Evolutionary conservation across 1,139 yeast species (phyloP).

Genomic region (Debaryomyces nepalensis): DNA sequence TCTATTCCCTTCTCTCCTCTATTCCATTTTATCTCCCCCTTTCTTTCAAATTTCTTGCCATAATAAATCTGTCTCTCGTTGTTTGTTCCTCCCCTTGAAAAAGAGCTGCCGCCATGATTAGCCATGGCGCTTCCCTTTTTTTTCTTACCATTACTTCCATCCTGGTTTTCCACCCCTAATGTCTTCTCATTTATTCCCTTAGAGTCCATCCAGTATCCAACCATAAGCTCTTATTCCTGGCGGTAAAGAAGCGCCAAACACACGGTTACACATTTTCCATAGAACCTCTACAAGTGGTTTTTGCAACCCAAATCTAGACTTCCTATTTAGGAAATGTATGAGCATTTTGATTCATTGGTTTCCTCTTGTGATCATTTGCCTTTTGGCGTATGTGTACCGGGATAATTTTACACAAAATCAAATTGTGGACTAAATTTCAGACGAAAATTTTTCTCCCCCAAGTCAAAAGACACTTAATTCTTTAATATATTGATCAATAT

Average conservation of each 20-base stretch:
- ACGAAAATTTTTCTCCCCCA: conserved; percentile 18
- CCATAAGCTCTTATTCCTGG: background rate
- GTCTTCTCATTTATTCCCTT: background rate
- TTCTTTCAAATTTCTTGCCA: background rate
- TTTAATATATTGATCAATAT: conserved; percentile 4
- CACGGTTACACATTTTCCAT: background rate
- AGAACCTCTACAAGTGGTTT: background rate
- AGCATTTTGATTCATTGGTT: background rate
- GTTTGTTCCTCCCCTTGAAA: background rate
- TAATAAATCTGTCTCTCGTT: background rate
- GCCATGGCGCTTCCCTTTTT: background rate
- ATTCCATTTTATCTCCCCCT: background rate
- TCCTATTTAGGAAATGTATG: conserved; percentile 11
- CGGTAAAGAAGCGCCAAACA: background rate
- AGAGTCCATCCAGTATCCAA: conserved; percentile 1
- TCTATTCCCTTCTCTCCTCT: background rate
- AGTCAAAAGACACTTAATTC: background rate
- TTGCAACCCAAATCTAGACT: conserved; percentile 10
- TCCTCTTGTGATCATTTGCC: conserved; percentile 9
- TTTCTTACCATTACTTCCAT: background rate
- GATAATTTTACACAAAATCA: conserved; percentile 5
- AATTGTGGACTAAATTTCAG: background rate
- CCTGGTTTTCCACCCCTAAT: background rate
- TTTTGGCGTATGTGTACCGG: conserved; percentile 3
- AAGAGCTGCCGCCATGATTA: conserved; percentile 1